phyloP scores from a whole-genome alignment of 2,329 filamentous ascomycete species.

The Cryphonectria parasitica region DNA sequence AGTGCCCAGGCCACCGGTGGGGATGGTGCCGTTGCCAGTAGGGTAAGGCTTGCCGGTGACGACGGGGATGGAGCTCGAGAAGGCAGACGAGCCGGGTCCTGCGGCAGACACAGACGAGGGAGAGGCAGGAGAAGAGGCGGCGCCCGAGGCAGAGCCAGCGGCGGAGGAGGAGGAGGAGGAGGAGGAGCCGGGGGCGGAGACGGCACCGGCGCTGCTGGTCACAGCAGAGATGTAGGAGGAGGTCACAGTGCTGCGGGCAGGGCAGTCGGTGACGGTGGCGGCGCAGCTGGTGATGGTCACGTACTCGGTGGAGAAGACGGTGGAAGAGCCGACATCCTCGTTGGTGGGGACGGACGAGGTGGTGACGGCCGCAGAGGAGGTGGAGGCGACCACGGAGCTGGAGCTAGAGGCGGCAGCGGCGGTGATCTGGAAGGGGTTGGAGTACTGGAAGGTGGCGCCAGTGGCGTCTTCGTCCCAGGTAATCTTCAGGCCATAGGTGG shows the following conservation, averaged over 20 bases:
- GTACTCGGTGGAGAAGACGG: slow-evolving; percentile 62
- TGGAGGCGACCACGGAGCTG: slow-evolving; percentile 27
- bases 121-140: slow-evolving; percentile 49
- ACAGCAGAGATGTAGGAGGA: slow-evolving; percentile 52
- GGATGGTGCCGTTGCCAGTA: slow-evolving; percentile 24
- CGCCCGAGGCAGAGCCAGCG: slow-evolving; percentile 43
- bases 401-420: slow-evolving; percentile 33
- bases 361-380: slow-evolving; percentile 33
- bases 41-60: slow-evolving; percentile 32
- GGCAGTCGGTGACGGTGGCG: slow-evolving; percentile 57
- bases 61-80: slow-evolving; percentile 39
- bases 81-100: slow-evolving; percentile 2
- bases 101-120: too few species aligned
- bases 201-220: slow-evolving; percentile 44
- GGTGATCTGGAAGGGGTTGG: slow-evolving; percentile 62
- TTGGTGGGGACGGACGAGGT: slow-evolving; percentile 49
- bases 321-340: slow-evolving; percentile 36
- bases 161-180: slow-evolving; percentile 42
- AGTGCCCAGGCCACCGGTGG: slow-evolving; percentile 15
- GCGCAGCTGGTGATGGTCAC: slow-evolving; percentile 65
- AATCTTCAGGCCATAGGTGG: slow-evolving; percentile 63
- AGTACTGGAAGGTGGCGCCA: slow-evolving; percentile 61
- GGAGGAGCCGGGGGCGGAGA: slow-evolving; percentile 36
- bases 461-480: slow-evolving; percentile 47
- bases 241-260: slow-evolving; percentile 39